Conservation (phyloP, 139 green algal genomes). For the Pleodorina starrii region DNA sequence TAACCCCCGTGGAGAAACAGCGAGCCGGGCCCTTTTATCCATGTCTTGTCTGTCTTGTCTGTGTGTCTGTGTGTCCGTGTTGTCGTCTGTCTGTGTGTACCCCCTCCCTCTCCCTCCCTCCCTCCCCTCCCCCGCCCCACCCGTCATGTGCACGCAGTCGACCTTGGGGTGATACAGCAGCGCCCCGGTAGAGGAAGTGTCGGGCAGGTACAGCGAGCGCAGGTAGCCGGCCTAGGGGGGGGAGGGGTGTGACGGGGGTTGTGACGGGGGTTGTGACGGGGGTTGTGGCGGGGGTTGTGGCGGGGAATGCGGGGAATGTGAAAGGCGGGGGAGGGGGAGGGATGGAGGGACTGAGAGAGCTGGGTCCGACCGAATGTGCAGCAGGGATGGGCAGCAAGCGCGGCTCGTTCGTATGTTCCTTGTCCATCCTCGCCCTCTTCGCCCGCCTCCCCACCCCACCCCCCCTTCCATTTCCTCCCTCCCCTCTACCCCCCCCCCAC, state of each 20-base stretch:
- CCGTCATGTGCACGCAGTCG: constrained; percentile 61
- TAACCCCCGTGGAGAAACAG: too few relatives aligned
- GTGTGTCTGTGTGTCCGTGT: too few relatives aligned
- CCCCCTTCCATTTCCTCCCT: background rate
- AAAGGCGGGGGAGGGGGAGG: too few relatives aligned
- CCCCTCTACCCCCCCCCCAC: background rate
- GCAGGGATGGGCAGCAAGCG: background rate
- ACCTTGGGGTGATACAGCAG: constrained; percentile 54
- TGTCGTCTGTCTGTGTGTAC: background rate
- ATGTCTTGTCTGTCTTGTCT: too few relatives aligned
- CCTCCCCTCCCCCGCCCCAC: background rate
- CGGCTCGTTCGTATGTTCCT: background rate
- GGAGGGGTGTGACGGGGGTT: background rate
- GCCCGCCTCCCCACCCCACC: background rate
- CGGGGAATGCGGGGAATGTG: too few relatives aligned
- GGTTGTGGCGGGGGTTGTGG: too few relatives aligned
- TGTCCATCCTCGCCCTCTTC: background rate
- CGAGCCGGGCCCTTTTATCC: too few relatives aligned
- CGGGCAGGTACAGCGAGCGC: constrained; percentile 20
- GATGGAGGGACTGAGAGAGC: too few relatives aligned
- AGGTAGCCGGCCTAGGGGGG: constrained; percentile 30
- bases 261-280: too few relatives aligned
- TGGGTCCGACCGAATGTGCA: background rate
- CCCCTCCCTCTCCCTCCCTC: background rate
- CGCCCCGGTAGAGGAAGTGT: background rate